Base-by-base conservation (phyloP, 345 rosid species). In the Corchorus olitorius region DNA sequence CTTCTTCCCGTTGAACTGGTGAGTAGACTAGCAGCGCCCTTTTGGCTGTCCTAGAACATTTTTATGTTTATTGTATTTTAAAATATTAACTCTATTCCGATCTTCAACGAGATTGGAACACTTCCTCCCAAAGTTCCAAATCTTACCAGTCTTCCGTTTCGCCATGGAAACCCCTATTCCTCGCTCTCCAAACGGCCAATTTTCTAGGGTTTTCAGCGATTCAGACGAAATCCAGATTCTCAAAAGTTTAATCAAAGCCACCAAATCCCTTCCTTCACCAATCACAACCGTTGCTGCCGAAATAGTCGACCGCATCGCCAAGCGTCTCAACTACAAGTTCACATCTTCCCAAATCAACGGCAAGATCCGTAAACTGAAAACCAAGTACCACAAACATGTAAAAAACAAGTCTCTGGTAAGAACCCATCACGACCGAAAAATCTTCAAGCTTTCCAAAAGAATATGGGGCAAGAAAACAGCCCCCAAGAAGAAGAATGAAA, bases 401-500 rank as follows among this genome's bases (percentile, higher is more conserved):
- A 50, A 20, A 52, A 33, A 2, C 59, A 61, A 4, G 16, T n/a
- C 16, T 7, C 35, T 63, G 1, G 45, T 62, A 49, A 50, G 17
- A 64, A 75, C 61, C 70, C 77, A 52, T 50, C 70, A 63, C 48
- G 77, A 74, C 46, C 27, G 56, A 50, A 49, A 70, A 63, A 17
- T 74, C 6, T 64, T 74, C 70, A 35, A 49, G 70, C 55, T 74
- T 50, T 48, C 77, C 5, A 49, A 49, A n/a, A 34, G 46, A 12
- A 62, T 74, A 34, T 74, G 77, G 77, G 77, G 60, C 13, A 50
- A 74, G 49, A 74, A 70, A 70, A 5, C 3, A 34, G 9, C 74
- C 33, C 61, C 14, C 34, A 35, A 34, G 59, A 16, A 34, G 59
- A 16, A 70, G 15, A 53, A 7, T 33, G 39, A 16, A 7, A 16